Conservation (phyloP, 1,284 basidiomycete genomes). For the Leccinum holopus region DNA sequence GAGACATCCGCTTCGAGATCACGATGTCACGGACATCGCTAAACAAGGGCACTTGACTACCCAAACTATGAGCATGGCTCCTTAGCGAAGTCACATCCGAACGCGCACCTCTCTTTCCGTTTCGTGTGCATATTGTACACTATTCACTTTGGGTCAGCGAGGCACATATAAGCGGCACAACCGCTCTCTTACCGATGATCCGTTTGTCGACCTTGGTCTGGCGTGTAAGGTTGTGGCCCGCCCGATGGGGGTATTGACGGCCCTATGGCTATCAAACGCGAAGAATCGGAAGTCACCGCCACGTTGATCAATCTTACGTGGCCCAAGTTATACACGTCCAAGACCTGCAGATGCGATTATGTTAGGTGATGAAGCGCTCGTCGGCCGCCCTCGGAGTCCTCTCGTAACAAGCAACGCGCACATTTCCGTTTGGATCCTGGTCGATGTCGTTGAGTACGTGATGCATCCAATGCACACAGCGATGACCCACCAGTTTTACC, state of each 20-base stretch:
- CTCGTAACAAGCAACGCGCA: background rate
- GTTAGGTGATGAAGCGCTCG: background rate
- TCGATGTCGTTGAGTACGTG: slow-evolving; percentile 5
- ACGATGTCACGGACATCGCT: slow-evolving; percentile 77
- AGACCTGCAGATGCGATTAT: slow-evolving; percentile 27
- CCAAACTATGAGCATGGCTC: background rate
- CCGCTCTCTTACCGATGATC: slow-evolving; percentile 56
- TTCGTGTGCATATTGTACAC: slow-evolving; percentile 70
- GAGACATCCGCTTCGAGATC: slow-evolving; percentile 53
- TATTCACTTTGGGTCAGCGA: slow-evolving; percentile 29
- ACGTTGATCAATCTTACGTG: slow-evolving; percentile 73
- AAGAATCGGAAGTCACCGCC: slow-evolving; percentile 52
- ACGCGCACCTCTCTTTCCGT: slow-evolving; percentile 62
- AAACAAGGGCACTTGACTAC: slow-evolving; percentile 70
- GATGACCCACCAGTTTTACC: slow-evolving; percentile 44
- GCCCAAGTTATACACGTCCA: slow-evolving; percentile 61
- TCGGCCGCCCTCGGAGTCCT: background rate
- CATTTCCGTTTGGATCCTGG: slow-evolving; percentile 57
- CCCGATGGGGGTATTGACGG: slow-evolving; percentile 58
- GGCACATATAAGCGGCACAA: background rate
- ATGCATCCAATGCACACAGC: background rate
- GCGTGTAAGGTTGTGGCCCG: slow-evolving; percentile 64
- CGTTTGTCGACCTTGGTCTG: slow-evolving; percentile 69
- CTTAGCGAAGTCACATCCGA: background rate
- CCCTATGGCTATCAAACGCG: slow-evolving; percentile 62